These are phyloP conservation scores for Backusella westeae DNA, from an alignment of 192 early-diverging fungal genomes.

Conservation along the genomic window DNA sequence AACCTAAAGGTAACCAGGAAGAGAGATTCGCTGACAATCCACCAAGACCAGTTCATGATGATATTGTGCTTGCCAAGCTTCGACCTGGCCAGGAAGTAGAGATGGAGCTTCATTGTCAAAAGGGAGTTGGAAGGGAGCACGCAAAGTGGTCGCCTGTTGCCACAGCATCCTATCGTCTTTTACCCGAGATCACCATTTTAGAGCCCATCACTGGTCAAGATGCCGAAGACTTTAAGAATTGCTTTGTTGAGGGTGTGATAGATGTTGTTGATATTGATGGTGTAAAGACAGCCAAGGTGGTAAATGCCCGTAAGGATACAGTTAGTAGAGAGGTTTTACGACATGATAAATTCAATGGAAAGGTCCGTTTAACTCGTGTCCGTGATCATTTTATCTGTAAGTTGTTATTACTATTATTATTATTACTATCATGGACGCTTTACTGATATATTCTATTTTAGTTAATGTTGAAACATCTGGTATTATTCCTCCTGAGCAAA, in stretches of 20 bases:
- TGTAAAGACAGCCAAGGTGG: conserved; percentile 73
- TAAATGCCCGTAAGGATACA: conserved; percentile 93
- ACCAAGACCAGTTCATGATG: conserved; percentile 79
- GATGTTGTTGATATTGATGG: conserved; percentile 69
- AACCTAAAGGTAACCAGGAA: conserved; percentile 88
- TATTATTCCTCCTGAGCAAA: conserved; percentile 67
- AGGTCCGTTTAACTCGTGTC: conserved; percentile 83
- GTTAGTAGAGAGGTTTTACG: conserved; percentile 91
- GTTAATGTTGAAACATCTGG: conserved; percentile 88
- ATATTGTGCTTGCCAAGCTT: conserved; percentile 93
- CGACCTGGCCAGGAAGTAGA: conserved; percentile 87
- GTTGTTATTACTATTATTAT: conserved; percentile 17
- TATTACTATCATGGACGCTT: background rate
- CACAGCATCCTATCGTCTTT: conserved; percentile 90
- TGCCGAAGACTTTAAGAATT: conserved; percentile 78
- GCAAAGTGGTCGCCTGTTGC: conserved; percentile 98
- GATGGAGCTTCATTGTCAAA: conserved; percentile 84
- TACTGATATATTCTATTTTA: conserved; percentile 22
- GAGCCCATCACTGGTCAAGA: conserved; percentile 80
- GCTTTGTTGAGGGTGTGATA: conserved; percentile 87
- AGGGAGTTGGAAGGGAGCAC: conserved; percentile 94
- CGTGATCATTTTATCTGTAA: conserved; percentile 99
- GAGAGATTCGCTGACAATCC: conserved; percentile 63
- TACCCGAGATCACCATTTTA: conserved; percentile 88
- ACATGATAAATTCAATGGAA: conserved; percentile 89